These are phyloP conservation scores for Yamadazyma tumulicola DNA, from an alignment of 805 yeast species.

Conservation along the genomic window DNA sequence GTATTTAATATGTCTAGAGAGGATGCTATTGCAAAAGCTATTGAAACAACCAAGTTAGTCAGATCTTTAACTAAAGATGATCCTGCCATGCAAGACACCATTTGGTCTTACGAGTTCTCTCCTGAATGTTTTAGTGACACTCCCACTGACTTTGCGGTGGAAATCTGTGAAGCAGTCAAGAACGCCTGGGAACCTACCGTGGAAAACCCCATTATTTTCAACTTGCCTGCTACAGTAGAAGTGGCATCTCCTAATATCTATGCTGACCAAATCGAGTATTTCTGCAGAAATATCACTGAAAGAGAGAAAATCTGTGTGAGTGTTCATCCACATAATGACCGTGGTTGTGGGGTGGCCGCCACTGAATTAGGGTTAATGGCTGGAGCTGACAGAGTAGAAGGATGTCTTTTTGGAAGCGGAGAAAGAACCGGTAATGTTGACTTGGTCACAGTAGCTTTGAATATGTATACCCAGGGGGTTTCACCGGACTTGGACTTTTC, in stretches of 20 bases:
- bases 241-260: conserved; percentile 71
- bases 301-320: conserved; percentile 70
- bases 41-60: conserved; percentile 65
- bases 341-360: conserved; percentile 85
- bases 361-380: conserved; percentile 72
- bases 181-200: conserved; percentile 76
- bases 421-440: conserved; percentile 86
- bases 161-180: conserved; percentile 77
- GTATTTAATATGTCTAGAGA: conserved; percentile 70
- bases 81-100: conserved; percentile 58
- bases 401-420: conserved; percentile 80
- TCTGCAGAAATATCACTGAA: conserved; percentile 62
- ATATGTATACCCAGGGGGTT: conserved; percentile 76
- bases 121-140: conserved; percentile 80
- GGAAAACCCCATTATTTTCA: conserved; percentile 71
- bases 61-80: conserved; percentile 72
- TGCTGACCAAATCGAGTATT: conserved; percentile 79
- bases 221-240: conserved; percentile 80
- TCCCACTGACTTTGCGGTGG: conserved; percentile 68
- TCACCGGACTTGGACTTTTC: conserved; percentile 70
- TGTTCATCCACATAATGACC: conserved; percentile 73
- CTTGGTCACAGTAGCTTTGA: conserved; percentile 68
- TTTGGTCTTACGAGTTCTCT: conserved; percentile 71
- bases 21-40: conserved; percentile 66
- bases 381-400: conserved; percentile 86